phyloP scores from a whole-genome alignment of 768 basidiomycete species.

The Rhizopogon rudus region DNA sequence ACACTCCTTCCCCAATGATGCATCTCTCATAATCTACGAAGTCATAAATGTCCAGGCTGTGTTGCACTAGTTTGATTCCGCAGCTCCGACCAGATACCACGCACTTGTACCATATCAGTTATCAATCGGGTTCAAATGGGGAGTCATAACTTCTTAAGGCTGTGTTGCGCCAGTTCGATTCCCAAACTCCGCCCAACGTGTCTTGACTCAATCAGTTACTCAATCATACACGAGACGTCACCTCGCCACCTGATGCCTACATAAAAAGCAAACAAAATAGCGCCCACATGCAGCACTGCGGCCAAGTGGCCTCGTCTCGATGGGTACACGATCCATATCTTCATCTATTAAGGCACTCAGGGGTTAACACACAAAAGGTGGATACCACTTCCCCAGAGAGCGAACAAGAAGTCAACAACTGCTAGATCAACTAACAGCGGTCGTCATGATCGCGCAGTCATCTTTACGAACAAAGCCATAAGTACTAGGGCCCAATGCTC shows the following conservation, averaged over 20 bases:
- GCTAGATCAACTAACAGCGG: background rate
- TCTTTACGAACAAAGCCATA: constrained; percentile 47
- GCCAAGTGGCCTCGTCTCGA: background rate
- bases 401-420: background rate
- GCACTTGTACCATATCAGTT: too few species aligned
- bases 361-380: background rate
- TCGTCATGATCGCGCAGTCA: constrained; percentile 5
- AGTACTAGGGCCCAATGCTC: constrained; percentile 81
- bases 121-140: too few species aligned
- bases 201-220: background rate
- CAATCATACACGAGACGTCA: background rate
- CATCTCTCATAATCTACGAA: background rate
- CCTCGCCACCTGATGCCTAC: background rate
- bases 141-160: too few species aligned
- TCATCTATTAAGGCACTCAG: background rate
- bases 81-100: too few species aligned
- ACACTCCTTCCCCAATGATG: background rate
- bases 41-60: background rate
- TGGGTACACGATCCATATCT: background rate
- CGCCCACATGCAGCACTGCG: background rate
- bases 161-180: background rate
- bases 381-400: background rate
- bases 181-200: too few species aligned
- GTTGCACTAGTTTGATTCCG: too few species aligned
- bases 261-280: background rate